phyloP scores from a whole-genome alignment of 2,329 filamentous ascomycete genomes.

The Clarireedia homoeocarpa region DNA sequence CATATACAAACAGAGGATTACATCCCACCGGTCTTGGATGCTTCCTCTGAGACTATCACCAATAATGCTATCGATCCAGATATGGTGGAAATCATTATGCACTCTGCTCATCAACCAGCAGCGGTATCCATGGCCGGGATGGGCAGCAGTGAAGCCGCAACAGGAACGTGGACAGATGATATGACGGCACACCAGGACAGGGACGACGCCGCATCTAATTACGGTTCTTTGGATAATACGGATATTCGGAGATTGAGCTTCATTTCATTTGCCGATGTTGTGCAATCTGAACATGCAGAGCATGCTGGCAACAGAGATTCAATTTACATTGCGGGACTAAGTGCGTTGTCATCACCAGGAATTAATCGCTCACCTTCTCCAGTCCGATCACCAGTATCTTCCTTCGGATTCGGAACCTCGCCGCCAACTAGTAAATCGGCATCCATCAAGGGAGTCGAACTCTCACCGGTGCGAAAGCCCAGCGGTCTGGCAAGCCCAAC shows the following conservation, averaged over 20 bases:
- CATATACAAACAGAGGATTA: conserved; percentile 93
- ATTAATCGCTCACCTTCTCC: conserved; percentile 69
- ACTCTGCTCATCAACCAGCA: conserved; percentile 75
- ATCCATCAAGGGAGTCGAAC: conserved; percentile 66
- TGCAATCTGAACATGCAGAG: conserved; percentile 72
- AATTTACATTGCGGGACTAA: conserved; percentile 59
- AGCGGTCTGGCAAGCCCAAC: conserved; percentile 54
- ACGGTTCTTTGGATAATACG: conserved; percentile 66
- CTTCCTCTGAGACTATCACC: conserved; percentile 86
- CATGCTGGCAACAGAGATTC: conserved; percentile 58
- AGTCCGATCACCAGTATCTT: conserved; percentile 69
- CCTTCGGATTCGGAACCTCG: conserved; percentile 59
- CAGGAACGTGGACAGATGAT: conserved; percentile 31
- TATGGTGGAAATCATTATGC: conserved; percentile 86
- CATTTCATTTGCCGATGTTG: conserved; percentile 94
- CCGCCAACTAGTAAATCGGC: conserved; percentile 70
- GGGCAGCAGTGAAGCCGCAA: conserved; percentile 30
- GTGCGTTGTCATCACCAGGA: conserved; percentile 44
- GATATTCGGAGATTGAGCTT: conserved; percentile 84
- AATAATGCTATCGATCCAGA: conserved; percentile 79
- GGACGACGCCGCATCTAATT: conserved; percentile 63
- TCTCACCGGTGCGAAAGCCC: conserved; percentile 47
- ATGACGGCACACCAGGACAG: conserved; percentile 44
- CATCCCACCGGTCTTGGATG: conserved; percentile 85
- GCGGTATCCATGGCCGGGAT: conserved; percentile 55